These are phyloP conservation scores for Boletus holoroseus DNA, from an alignment of 1,284 basidiomycete species.

Conservation along the genomic window DNA sequence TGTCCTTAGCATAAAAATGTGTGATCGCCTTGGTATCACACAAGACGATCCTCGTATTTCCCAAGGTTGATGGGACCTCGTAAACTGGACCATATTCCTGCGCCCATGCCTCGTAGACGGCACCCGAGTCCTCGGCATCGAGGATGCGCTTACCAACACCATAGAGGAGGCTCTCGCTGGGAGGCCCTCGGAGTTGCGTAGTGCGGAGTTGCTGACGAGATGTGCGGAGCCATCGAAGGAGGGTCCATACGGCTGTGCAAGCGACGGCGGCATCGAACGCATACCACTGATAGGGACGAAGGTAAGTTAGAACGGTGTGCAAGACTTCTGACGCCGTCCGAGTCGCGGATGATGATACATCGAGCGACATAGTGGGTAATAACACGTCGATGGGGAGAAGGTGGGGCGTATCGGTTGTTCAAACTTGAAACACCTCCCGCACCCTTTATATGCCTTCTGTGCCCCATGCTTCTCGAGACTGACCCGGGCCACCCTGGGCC, in stretches of 20 bases:
- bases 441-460: not conserved
- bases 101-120: constrained; percentile 21
- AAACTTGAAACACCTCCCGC: not conserved
- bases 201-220: constrained; percentile 6
- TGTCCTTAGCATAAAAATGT: constrained; percentile 36
- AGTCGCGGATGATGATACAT: not conserved
- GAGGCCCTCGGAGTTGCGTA: constrained; percentile 18
- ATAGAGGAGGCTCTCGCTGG: constrained; percentile 14
- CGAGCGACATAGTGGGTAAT: not conserved
- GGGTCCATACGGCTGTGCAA: not conserved
- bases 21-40: constrained; percentile 39
- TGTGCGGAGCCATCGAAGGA: not conserved
- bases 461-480: not conserved
- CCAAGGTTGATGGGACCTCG: constrained; percentile 39
- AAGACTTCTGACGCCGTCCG: not conserved
- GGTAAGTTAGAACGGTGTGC: not conserved
- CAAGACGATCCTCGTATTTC: constrained; percentile 34
- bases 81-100: constrained; percentile 10
- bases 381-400: no score
- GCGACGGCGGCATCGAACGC: not conserved
- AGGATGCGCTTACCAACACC: constrained; percentile 12
- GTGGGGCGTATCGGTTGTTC: not conserved
- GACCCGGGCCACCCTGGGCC: no score
- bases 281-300: not conserved
- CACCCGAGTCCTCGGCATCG: constrained; percentile 2